phyloP scores from a whole-genome alignment of 164 flowering plant species.

The Aristolochia californica region DNA sequence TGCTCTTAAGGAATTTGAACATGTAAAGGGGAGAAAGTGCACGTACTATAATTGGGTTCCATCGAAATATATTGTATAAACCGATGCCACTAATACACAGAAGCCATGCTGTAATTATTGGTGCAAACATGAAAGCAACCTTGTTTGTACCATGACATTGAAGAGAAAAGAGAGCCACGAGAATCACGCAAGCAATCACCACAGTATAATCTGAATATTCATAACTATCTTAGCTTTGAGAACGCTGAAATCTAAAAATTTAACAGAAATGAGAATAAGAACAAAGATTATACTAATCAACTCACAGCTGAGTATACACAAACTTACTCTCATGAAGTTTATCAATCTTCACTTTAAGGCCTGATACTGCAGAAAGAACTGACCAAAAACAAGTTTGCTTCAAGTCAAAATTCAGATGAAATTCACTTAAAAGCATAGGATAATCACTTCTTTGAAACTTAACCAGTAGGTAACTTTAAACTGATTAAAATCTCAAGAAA shows the following conservation, averaged over 20 bases:
- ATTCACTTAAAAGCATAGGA: no score
- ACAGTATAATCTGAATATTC: constrained; percentile 39
- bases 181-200: constrained; percentile 39
- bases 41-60: constrained; percentile 47
- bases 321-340: constrained; percentile 51
- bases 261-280: background rate
- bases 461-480: background rate
- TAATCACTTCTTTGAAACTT: no score
- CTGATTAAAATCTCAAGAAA: background rate
- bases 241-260: background rate
- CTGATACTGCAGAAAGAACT: constrained; percentile 75
- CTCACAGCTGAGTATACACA: background rate
- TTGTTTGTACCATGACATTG: constrained; percentile 61
- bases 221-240: background rate
- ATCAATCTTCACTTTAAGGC: constrained; percentile 31
- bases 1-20: constrained; percentile 39
- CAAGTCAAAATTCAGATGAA: background rate
- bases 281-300: background rate
- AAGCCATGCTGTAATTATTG: constrained; percentile 59
- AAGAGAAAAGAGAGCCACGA: constrained; percentile 56
- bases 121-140: constrained; percentile 71
- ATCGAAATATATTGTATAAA: constrained; percentile 48
- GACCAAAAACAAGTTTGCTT: constrained; percentile 9
- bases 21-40: constrained; percentile 70
- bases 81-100: constrained; percentile 53